A percentile compares a stretch with the other conserved stretches of the same genome.
Evolutionary conservation across 2,329 filamentous ascomycete genomes (phyloP).

Genomic region (Trichoderma lentiforme): DNA sequence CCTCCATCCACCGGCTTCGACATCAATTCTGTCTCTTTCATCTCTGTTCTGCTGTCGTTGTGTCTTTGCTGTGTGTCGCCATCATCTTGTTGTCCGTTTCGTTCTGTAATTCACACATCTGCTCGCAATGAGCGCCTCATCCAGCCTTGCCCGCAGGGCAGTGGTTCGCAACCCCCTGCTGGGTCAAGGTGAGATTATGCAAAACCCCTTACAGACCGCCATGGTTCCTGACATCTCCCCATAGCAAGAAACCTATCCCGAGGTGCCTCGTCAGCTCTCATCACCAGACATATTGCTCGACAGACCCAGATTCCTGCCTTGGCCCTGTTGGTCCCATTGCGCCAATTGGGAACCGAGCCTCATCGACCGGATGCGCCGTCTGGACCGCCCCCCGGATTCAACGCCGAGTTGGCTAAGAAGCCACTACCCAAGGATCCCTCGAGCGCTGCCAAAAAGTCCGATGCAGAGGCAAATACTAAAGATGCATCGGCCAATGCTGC

Average conservation of each 20-base stretch:
- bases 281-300: conserved; percentile 46
- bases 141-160: conserved; percentile 54
- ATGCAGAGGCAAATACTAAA: conserved; percentile 27
- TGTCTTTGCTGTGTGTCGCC: not conserved
- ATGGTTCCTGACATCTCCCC: not conserved
- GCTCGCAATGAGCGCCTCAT: conserved; percentile 52
- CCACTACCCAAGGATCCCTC: conserved; percentile 61
- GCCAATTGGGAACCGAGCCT: conserved; percentile 57
- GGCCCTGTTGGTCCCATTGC: conserved; percentile 55
- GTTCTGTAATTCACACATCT: not conserved
- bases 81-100: not conserved
- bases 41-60: not conserved
- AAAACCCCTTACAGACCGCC: conserved; percentile 5
- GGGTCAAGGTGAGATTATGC: conserved; percentile 42
- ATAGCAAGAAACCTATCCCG: conserved; percentile 47
- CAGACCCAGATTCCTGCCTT: conserved; percentile 49
- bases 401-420: conserved; percentile 84
- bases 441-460: conserved; percentile 33
- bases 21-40: not conserved
- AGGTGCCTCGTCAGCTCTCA: conserved; percentile 44
- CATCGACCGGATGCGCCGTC: conserved; percentile 51
- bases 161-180: conserved; percentile 51
- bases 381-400: conserved; percentile 84
- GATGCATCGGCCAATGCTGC: conserved; percentile 24
- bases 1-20: conserved; percentile 4